Evolutionary conservation across 2,329 filamentous ascomycete genomes (phyloP), one percentile per base, ranked within the genome.

Genomic region (Chaetomiaceae sp.): DNA sequence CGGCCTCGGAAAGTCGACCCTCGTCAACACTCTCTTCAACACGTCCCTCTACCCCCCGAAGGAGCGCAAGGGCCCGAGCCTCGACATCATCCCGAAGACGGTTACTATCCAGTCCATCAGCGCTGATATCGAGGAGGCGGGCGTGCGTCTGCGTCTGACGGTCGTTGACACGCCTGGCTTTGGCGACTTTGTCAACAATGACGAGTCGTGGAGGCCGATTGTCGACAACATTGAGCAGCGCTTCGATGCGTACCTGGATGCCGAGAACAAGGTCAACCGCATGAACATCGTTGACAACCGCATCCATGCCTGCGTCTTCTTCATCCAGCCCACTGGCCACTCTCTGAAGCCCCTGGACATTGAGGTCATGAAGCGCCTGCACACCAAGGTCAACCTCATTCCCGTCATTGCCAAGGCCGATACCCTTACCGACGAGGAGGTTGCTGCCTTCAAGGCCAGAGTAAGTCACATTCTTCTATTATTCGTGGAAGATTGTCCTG

Each of bases 221-320:
- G 87, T 96, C 66, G 94, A 99, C 80, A 97, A 97, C 81, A 97
- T 99, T 68, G 94, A 99, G 81, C 91, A 96, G 81, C 89, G 94
- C 64, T 99, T 94, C 69, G 94, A 99, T 74, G 91, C 94, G 50
- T 99, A 97, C 74, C 82, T 99, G 56, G 94, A 99, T 75, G 92
- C 94, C 42, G 94, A 99, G 83, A 99, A 99, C 85, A 99, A 97
- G 84, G 91, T 99, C 72, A 99, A 99, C 81, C 90, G 94, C 67
- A 96, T 96, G 86, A 99, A 99, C 82, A 97, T 97, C 72, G 88
- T 99, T 59, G 94, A 99, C 78, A 99, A 97, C 82, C 89, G 94
- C 66, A 95, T 99, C 60, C 94, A 99, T 68, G 94, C 94, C 53
- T 97, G 95, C 68, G 94, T 99, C 59, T 99, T 96, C 84, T 99